phyloP scores from a whole-genome alignment of 495 filamentous ascomycete genomes.

The Pseudomonodictys pantanalensis region DNA sequence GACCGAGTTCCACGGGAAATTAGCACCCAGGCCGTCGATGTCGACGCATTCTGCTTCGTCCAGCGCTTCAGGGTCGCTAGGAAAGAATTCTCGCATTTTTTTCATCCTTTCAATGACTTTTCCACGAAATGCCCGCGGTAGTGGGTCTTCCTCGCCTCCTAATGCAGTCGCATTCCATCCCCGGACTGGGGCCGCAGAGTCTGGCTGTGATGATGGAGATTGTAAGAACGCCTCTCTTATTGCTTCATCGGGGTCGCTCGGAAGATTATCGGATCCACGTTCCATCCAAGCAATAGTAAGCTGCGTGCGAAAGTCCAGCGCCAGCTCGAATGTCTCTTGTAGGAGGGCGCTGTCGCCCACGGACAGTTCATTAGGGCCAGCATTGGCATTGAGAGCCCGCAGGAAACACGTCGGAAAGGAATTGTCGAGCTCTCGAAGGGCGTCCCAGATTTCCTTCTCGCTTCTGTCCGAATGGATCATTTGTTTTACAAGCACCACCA shows the following conservation, averaged over 20 bases:
- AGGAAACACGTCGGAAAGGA: constrained; percentile 42
- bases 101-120: constrained; percentile 30
- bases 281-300: constrained; percentile 36
- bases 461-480: constrained; percentile 27
- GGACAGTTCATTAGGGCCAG: not conserved
- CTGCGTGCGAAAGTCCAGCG: constrained; percentile 46
- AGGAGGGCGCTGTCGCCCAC: constrained; percentile 35
- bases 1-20: constrained; percentile 38
- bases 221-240: constrained; percentile 20
- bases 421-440: constrained; percentile 35
- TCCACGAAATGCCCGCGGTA: not conserved
- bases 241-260: constrained; percentile 38
- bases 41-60: constrained; percentile 29
- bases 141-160: not conserved
- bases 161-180: constrained; percentile 21
- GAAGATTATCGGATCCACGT: constrained; percentile 13
- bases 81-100: constrained; percentile 34
- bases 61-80: constrained; percentile 8
- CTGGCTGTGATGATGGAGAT: not conserved
- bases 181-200: not conserved
- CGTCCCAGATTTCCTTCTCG: constrained; percentile 15
- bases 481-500: constrained; percentile 40
- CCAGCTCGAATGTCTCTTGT: constrained; percentile 40
- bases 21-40: constrained; percentile 34
- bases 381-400: constrained; percentile 16